These are phyloP conservation scores for Anacardium occidentale DNA, from an alignment of 345 rosid species.

Conservation along the genomic window DNA sequence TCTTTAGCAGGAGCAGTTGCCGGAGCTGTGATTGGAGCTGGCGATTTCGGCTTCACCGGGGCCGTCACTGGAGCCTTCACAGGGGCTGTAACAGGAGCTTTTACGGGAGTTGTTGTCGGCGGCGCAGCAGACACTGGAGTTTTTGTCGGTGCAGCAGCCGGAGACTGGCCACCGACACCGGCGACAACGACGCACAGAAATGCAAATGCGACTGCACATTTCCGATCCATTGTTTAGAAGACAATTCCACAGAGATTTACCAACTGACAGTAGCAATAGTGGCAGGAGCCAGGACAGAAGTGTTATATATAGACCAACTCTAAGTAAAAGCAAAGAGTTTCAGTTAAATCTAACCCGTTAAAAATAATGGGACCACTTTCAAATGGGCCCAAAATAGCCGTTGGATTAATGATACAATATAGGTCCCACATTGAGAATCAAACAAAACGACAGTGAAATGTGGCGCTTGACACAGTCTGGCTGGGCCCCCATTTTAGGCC, in stretches of 20 bases:
- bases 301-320: background rate
- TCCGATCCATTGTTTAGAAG: slow-evolving; percentile 24
- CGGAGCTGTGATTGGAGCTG: slow-evolving; percentile 31
- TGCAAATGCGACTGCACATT: slow-evolving; percentile 22
- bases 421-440: slow-evolving; percentile 22
- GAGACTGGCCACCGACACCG: slow-evolving; percentile 54
- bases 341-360: slow-evolving; percentile 37
- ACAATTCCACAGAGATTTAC: background rate
- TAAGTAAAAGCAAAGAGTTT: slow-evolving; percentile 18
- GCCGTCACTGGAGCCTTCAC: slow-evolving; percentile 29
- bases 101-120: slow-evolving; percentile 14
- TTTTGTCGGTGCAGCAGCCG: slow-evolving; percentile 46
- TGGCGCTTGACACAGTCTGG: slow-evolving; percentile 34
- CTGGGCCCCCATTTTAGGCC: background rate
- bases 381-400: slow-evolving; percentile 42
- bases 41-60: slow-evolving; percentile 23
- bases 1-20: slow-evolving; percentile 13
- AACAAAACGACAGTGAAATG: slow-evolving; percentile 19
- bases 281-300: background rate
- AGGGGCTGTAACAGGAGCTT: slow-evolving; percentile 26
- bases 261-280: background rate
- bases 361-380: slow-evolving; percentile 11
- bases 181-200: slow-evolving; percentile 32
- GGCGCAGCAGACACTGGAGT: slow-evolving; percentile 30
- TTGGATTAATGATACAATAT: slow-evolving; percentile 29